Evolutionary conservation across 495 filamentous ascomycete species (phyloP).

Genomic region (Glonium stellatum): DNA sequence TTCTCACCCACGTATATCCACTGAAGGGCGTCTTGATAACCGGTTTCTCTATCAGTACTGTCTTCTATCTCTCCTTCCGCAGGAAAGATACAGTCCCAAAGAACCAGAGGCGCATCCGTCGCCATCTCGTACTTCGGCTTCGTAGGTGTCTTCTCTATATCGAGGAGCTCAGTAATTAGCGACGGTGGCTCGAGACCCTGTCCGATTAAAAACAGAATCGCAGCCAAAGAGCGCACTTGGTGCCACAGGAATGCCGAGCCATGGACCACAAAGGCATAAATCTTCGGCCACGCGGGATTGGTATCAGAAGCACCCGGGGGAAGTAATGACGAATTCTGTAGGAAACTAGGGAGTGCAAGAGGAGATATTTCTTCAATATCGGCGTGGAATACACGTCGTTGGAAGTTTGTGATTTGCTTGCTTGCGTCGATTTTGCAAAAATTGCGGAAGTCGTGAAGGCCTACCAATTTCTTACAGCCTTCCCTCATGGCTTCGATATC

Average conservation of each 20-base stretch:
- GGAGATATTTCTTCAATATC: slow-evolving; percentile 59
- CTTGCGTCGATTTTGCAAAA: slow-evolving; percentile 85
- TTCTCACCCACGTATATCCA: slow-evolving; percentile 73
- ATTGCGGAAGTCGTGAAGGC: slow-evolving; percentile 89
- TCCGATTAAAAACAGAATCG: slow-evolving; percentile 81
- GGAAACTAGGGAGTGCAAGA: slow-evolving; percentile 17
- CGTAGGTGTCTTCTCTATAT: slow-evolving; percentile 58
- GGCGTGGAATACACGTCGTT: slow-evolving; percentile 65
- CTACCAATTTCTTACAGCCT: slow-evolving; percentile 72
- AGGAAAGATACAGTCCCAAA: slow-evolving; percentile 94
- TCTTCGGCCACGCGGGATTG: slow-evolving; percentile 45
- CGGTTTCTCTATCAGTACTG: slow-evolving; percentile 39
- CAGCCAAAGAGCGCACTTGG: slow-evolving; percentile 88
- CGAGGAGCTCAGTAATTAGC: slow-evolving; percentile 64
- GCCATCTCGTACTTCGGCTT: slow-evolving; percentile 88
- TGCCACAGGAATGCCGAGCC: slow-evolving; percentile 98
- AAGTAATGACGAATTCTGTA: slow-evolving; percentile 16
- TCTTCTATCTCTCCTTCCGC: slow-evolving; percentile 11
- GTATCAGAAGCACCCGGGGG: neutral
- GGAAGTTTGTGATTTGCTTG: slow-evolving; percentile 80
- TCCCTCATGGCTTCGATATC: slow-evolving; percentile 80
- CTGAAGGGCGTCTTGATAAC: slow-evolving; percentile 54
- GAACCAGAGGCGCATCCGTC: slow-evolving; percentile 74
- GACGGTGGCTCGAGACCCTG: slow-evolving; percentile 76
- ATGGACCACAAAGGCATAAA: slow-evolving; percentile 79